phyloP scores from a whole-genome alignment of 495 filamentous ascomycete genomes.

The Pyrenula aspistea region DNA sequence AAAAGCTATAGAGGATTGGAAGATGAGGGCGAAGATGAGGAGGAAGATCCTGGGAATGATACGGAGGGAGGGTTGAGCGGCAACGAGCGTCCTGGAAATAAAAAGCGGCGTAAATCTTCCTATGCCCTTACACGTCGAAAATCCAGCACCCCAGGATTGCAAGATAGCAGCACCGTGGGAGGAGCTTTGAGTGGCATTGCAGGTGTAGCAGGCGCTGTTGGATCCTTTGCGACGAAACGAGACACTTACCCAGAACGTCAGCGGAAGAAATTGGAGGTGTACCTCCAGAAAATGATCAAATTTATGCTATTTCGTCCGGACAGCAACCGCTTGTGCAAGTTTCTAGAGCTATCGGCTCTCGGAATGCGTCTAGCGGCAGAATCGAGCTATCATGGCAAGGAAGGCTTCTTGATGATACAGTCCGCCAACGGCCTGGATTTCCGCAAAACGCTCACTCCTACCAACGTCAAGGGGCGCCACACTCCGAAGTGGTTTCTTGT shows the following conservation, averaged over 20 bases:
- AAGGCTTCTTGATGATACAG: slow-evolving; percentile 84
- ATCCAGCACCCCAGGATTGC: slow-evolving; percentile 39
- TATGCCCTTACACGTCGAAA: slow-evolving; percentile 39
- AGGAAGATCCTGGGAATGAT: slow-evolving; percentile 51
- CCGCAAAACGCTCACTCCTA: slow-evolving; percentile 63
- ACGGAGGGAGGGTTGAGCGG: slow-evolving; percentile 46
- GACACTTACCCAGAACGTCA: slow-evolving; percentile 57
- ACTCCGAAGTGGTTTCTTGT: slow-evolving; percentile 95
- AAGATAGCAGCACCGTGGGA: slow-evolving; percentile 27
- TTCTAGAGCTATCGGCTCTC: slow-evolving; percentile 86
- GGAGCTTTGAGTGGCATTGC: slow-evolving; percentile 31
- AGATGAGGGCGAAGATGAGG: slow-evolving; percentile 70
- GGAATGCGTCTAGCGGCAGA: slow-evolving; percentile 93
- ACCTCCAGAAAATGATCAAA: slow-evolving; percentile 87
- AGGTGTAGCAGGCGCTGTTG: slow-evolving; percentile 16
- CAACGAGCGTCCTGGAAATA: slow-evolving; percentile 37
- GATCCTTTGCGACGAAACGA: slow-evolving; percentile 23
- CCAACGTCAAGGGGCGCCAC: slow-evolving; percentile 65
- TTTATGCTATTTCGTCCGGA: slow-evolving; percentile 94
- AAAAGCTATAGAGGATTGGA: slow-evolving; percentile 68
- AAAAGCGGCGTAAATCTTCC: slow-evolving; percentile 50
- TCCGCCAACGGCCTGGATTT: slow-evolving; percentile 87
- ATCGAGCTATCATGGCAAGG: slow-evolving; percentile 94
- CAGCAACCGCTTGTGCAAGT: slow-evolving; percentile 91
- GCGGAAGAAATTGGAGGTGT: slow-evolving; percentile 75